Conservation (phyloP, 352 stramenopile genomes). For the Pythium plurisporium region DNA sequence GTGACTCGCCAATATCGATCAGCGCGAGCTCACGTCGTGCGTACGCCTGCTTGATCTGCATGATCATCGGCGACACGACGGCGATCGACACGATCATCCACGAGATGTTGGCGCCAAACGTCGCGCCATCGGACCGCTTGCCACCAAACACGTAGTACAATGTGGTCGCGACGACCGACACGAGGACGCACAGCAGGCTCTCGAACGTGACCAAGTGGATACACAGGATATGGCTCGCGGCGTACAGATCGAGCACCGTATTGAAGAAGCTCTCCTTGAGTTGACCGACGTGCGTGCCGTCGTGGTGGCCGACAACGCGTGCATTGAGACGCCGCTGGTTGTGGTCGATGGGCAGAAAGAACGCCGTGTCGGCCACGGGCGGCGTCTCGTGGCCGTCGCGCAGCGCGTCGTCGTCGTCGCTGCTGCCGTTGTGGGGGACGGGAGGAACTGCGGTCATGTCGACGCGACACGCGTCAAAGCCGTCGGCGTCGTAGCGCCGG, state of each 20-base stretch:
- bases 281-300: constrained; percentile 23
- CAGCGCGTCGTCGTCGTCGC: not conserved
- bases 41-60: constrained; percentile 85
- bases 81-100: constrained; percentile 50
- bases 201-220: constrained; percentile 79
- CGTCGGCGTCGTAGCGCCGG: constrained; percentile 14
- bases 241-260: constrained; percentile 72
- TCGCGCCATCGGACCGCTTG: constrained; percentile 22
- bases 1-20: constrained; percentile 61
- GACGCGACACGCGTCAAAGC: not conserved
- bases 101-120: constrained; percentile 80
- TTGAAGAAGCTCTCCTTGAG: constrained; percentile 46
- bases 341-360: constrained; percentile 25
- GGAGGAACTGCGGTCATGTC: not conserved
- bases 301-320: constrained; percentile 16
- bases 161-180: constrained; percentile 51
- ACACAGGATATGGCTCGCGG: constrained; percentile 67
- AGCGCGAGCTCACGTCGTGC: constrained; percentile 64
- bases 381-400: not conserved
- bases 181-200: constrained; percentile 60
- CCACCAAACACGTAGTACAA: constrained; percentile 63
- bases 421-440: not conserved
- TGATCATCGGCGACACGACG: constrained; percentile 84
- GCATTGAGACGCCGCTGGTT: constrained; percentile 18
- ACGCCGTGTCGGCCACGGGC: constrained; percentile 18